phyloP scores from a whole-genome alignment of 768 basidiomycete species.

The Postia placenta region DNA sequence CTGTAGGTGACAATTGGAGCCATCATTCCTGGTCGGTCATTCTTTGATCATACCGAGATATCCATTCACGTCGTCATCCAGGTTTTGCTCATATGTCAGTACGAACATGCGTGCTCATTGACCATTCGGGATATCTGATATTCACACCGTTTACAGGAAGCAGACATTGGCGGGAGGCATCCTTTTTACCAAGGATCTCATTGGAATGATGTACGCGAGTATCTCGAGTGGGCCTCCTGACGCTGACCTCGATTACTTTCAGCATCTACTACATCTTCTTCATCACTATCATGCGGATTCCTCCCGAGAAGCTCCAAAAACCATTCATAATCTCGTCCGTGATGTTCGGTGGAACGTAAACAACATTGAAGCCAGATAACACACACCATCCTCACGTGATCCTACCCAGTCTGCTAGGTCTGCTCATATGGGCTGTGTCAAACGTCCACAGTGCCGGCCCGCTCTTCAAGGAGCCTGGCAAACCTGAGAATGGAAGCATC shows the following conservation, averaged over 20 bases:
- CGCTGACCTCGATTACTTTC: background rate
- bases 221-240: background rate
- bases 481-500: background rate
- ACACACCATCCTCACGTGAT: background rate
- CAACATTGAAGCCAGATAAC: background rate
- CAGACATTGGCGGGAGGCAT: conserved; percentile 1
- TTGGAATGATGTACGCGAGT: conserved; percentile 2
- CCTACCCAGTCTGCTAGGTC: background rate
- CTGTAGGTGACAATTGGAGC: background rate
- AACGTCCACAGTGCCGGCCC: conserved; percentile 1
- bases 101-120: background rate
- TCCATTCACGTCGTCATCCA: no score
- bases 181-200: background rate
- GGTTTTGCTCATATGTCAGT: conserved; percentile 2
- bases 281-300: conserved; percentile 3
- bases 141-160: background rate
- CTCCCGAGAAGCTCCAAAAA: conserved; percentile 3
- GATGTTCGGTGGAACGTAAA: conserved; percentile 1
- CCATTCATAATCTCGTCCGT: conserved; percentile 1
- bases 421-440: conserved; percentile 1
- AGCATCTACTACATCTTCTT: conserved; percentile 5
- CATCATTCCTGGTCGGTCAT: background rate
- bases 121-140: background rate
- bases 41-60: no score
- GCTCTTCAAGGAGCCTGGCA: background rate